phyloP scores from a whole-genome alignment of 768 basidiomycete species.

The Lactifluus rugatus region DNA sequence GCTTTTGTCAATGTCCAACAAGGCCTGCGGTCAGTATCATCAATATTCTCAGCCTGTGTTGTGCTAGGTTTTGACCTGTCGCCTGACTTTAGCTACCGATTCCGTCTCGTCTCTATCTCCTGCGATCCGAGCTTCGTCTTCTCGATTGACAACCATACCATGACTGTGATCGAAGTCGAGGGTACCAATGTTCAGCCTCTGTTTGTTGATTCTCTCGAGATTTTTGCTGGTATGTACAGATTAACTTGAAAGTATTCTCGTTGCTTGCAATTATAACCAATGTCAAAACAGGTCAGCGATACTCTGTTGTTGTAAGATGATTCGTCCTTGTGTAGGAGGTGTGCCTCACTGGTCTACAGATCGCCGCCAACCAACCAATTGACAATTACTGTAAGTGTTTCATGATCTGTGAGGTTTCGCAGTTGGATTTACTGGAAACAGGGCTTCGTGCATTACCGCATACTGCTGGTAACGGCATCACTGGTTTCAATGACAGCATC shows the following conservation, averaged over 20 bases:
- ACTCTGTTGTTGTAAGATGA: slow-evolving; percentile 23
- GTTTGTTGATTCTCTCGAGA: slow-evolving; percentile 32
- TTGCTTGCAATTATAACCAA: neutral
- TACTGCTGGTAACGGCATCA: slow-evolving; percentile 20
- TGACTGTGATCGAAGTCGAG: slow-evolving; percentile 36
- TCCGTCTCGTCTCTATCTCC: slow-evolving; percentile 19
- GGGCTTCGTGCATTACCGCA: slow-evolving; percentile 21
- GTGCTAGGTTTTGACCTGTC: neutral
- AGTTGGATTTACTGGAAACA: neutral
- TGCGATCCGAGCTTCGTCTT: slow-evolving; percentile 31
- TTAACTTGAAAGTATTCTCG: neutral
- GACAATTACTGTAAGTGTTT: slow-evolving; percentile 35
- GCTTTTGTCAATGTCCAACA: slow-evolving; percentile 37
- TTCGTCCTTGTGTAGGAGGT: neutral
- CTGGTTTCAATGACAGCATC: slow-evolving; percentile 20
- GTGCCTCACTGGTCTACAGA: neutral
- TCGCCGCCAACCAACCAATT: slow-evolving; percentile 33
- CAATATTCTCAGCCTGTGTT: neutral
- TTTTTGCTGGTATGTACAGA: slow-evolving; percentile 30
- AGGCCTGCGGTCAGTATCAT: slow-evolving; percentile 21
- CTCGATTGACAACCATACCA: slow-evolving; percentile 31
- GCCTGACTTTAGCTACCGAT: slow-evolving; percentile 13
- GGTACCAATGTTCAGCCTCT: slow-evolving; percentile 28
- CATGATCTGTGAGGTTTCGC: neutral
- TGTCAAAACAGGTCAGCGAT: slow-evolving; percentile 19